A percentile compares a stretch with the other conserved stretches of the same genome.
Evolutionary conservation across 2,329 filamentous ascomycete genomes (phyloP).

Genomic region (Colletotrichum simmondsii): DNA sequence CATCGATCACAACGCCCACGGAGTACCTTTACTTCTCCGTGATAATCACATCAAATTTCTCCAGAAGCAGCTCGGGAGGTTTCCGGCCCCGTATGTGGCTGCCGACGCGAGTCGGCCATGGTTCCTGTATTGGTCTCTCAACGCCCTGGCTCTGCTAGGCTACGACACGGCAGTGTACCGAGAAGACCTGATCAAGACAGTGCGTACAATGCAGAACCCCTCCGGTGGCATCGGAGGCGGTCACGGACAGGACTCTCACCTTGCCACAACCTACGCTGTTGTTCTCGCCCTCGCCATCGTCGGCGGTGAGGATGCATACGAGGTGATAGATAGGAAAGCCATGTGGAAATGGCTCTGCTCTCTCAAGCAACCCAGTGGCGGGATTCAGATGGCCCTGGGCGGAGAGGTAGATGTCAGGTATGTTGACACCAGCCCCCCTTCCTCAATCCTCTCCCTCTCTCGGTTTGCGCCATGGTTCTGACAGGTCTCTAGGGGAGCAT

Average conservation of each 20-base stretch:
- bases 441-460: neutral
- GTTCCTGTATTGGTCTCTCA: constrained; percentile 93
- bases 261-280: constrained; percentile 89
- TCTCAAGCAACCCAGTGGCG: constrained; percentile 87
- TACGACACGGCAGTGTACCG: constrained; percentile 78
- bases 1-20: constrained; percentile 72
- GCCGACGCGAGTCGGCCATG: constrained; percentile 92
- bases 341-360: constrained; percentile 93
- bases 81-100: constrained; percentile 77
- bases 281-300: constrained; percentile 83
- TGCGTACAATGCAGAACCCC: constrained; percentile 83
- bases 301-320: constrained; percentile 78
- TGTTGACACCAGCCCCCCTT: constrained; percentile 39
- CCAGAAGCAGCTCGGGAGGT: constrained; percentile 64
- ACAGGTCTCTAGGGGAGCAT: constrained; percentile 75
- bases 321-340: constrained; percentile 80
- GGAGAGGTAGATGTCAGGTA: constrained; percentile 94
- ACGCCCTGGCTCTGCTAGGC: constrained; percentile 79
- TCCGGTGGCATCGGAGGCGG: constrained; percentile 92
- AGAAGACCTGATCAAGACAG: constrained; percentile 77
- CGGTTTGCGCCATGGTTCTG: constrained; percentile 21
- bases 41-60: constrained; percentile 72
- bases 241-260: constrained; percentile 89
- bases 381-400: constrained; percentile 87
- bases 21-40: constrained; percentile 79